Evolutionary conservation across 2,329 filamentous ascomycete genomes (phyloP).

Genomic region (Aspergillus sp.): DNA sequence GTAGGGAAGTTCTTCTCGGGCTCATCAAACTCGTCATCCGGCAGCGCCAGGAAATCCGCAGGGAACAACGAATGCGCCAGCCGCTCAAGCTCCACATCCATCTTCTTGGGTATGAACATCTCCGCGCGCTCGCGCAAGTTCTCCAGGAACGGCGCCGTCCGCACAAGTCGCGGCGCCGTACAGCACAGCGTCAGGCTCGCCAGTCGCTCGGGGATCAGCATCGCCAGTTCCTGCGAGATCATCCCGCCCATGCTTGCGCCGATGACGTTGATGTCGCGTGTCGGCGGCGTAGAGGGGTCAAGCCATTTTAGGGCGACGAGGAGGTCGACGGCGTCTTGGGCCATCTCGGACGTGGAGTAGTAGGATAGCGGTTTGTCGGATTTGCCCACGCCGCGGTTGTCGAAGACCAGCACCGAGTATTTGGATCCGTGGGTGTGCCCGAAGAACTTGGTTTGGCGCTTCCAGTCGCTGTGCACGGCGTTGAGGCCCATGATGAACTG

Average conservation of each 20-base stretch:
- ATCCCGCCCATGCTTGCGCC: conserved; percentile 88
- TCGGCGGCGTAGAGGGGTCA: conserved; percentile 26
- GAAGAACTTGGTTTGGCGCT: conserved; percentile 79
- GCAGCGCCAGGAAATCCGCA: conserved; percentile 58
- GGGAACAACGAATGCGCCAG: conserved; percentile 68
- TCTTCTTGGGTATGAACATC: conserved; percentile 66
- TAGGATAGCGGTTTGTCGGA: conserved; percentile 74
- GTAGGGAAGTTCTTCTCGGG: conserved; percentile 57
- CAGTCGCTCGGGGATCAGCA: conserved; percentile 45
- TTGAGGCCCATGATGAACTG: conserved; percentile 82
- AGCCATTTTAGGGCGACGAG: conserved; percentile 69
- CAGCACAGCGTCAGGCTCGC: conserved; percentile 60
- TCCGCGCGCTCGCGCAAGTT: conserved; percentile 62
- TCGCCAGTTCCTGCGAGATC: conserved; percentile 78
- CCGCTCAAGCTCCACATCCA: conserved; percentile 65
- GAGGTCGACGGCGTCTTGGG: conserved; percentile 71
- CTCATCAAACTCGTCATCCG: conserved; percentile 57
- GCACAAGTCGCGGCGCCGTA: conserved; percentile 62
- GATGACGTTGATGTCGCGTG: conserved; percentile 64
- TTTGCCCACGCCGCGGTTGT: conserved; percentile 81
- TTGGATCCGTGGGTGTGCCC: conserved; percentile 66
- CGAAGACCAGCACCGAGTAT: conserved; percentile 74
- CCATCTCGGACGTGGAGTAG: conserved; percentile 85
- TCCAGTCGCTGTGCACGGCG: conserved; percentile 68
- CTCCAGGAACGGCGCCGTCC: conserved; percentile 58